These are phyloP conservation scores for Saccharomycopsis sp. DNA, from an alignment of 805 yeast genomes.

Conservation along the genomic window DNA sequence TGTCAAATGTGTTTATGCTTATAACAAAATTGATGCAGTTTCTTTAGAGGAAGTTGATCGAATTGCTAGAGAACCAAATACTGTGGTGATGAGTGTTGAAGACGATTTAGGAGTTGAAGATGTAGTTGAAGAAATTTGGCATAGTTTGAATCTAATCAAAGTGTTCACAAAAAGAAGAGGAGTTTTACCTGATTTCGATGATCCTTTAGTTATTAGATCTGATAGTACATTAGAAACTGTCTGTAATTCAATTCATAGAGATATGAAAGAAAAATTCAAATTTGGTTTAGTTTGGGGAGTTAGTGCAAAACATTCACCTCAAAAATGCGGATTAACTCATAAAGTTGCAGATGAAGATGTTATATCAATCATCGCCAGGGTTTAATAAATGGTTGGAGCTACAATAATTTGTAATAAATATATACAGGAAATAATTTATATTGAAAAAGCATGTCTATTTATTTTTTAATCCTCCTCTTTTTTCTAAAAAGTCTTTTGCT, in stretches of 20 bases:
- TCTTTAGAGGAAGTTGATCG: constrained; percentile 90
- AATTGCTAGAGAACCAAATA: constrained; percentile 84
- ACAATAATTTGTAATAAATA: neutral
- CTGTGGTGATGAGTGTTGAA: constrained; percentile 91
- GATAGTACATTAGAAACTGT: constrained; percentile 74
- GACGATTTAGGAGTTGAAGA: constrained; percentile 79
- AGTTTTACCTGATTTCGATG: constrained; percentile 64
- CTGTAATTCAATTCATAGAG: constrained; percentile 87
- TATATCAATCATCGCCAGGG: constrained; percentile 78
- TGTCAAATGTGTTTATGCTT: constrained; percentile 85
- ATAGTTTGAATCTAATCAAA: constrained; percentile 52
- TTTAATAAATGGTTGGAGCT: too few relatives aligned
- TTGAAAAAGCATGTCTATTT: constrained; percentile 5
- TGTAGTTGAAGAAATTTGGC: constrained; percentile 89
- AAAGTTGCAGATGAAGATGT: constrained; percentile 88
- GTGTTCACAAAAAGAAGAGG: constrained; percentile 88
- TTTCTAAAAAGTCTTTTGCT: constrained; percentile 73
- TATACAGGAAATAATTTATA: neutral
- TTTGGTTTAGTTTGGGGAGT: constrained; percentile 97
- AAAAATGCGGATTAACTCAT: constrained; percentile 86
- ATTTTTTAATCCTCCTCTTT: constrained; percentile 26
- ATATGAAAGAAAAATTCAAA: constrained; percentile 83
- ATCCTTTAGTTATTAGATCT: constrained; percentile 84
- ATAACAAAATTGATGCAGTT: constrained; percentile 92
- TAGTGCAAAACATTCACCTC: constrained; percentile 91